Evolutionary conservation across 257 asterid species (phyloP).

Genomic region (Solanum corneliomulleri): DNA sequence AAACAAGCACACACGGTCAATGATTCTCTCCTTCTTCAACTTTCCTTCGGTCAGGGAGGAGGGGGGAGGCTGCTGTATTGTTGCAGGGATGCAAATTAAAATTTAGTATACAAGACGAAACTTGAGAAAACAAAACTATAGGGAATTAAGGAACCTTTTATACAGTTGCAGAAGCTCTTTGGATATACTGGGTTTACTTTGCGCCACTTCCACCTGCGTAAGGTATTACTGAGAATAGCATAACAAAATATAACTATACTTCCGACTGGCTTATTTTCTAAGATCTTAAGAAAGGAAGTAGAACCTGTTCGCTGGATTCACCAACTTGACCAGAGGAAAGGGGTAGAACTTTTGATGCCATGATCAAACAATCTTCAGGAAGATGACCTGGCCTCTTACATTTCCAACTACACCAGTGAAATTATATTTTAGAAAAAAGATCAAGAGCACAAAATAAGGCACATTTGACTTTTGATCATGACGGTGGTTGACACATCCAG

Average conservation of each 20-base stretch:
- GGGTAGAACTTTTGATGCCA: constrained; percentile 19
- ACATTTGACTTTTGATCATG: not conserved
- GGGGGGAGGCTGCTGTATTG: not conserved
- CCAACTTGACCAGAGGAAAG: constrained; percentile 17
- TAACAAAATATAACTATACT: not conserved
- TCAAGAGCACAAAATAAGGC: not conserved
- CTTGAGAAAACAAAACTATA: not conserved
- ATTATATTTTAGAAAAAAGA: not conserved
- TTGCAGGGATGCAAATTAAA: not conserved
- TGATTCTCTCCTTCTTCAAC: not conserved
- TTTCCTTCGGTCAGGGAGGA: not conserved
- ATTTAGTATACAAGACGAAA: not conserved
- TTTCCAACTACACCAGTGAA: constrained; percentile 60
- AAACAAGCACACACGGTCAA: not conserved
- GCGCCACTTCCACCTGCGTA: constrained; percentile 31
- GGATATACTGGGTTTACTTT: constrained; percentile 26
- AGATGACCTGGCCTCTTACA: constrained; percentile 87
- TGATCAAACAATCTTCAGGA: constrained; percentile 75
- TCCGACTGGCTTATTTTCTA: not conserved
- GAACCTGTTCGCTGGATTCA: constrained; percentile 23
- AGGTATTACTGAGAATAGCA: not conserved
- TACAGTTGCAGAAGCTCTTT: constrained; percentile 64
- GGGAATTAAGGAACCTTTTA: constrained; percentile 44
- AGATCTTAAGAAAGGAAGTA: not conserved
- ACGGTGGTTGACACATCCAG: not conserved